Evolutionary conservation across 805 yeast genomes (phyloP), one percentile per base, ranked within the genome.

Genomic region (Teunomyces atbi): DNA sequence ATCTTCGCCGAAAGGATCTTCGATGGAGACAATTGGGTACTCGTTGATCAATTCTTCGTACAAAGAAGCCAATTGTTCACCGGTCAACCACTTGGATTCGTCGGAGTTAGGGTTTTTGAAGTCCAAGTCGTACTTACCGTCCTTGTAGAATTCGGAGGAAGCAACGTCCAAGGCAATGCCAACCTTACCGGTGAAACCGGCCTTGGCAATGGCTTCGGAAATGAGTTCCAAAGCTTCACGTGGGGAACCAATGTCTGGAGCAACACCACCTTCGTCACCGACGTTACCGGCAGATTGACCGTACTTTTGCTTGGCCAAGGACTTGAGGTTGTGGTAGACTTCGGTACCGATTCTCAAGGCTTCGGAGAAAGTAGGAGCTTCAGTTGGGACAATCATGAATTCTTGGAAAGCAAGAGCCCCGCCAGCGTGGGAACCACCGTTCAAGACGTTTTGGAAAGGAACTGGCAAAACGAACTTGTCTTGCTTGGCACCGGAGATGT

Each of bases 241-340:
- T 69, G 99, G 92, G 62, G 97, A 82, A 59, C 86, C 81, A 60
- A 94, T 84, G 76, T 90, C 89, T 76, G 99, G 99, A 65, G 99
- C 99, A 80, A 92, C 97, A 84, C 99, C 99, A 86, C 99, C 99
- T 83, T 92, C 99, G 77, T 92, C 99, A 84, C 99, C 99, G 71
- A 92, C 99, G 80, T 92, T 92, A 78, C 97, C 98, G 66, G 99
- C 99, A 55, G 96, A 85, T 69, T 89, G 86, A 71, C 99, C 99
- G 86, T 92, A 94, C 73, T 78, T 81, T 84, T 89, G 85, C 84
- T 89, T 88, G 74, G 98, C 86, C 65, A 87, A 78, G 57, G 91
- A 75, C 82, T 94, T 94, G 75, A 92, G 84, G 78, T 81, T 79
- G 84, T 92, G 98, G 94, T 92, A 92, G 62, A 91, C 97, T 82